Percentiles rank a stretch among this genome's conserved stretches.
Evolutionary conservation across 1,139 yeast genomes (phyloP).

Genomic region (Kazachstania sp.): DNA sequence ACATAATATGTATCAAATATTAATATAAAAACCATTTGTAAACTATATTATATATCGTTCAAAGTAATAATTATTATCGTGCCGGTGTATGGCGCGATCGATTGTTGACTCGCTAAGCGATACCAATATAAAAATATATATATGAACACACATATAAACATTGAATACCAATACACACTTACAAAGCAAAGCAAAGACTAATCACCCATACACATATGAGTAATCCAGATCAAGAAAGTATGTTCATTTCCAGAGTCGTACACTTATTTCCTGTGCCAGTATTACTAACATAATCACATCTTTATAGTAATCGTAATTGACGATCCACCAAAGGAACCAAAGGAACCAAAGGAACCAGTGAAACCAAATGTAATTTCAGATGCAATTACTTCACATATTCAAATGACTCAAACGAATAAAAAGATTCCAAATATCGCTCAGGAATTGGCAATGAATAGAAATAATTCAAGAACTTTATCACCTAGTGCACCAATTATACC

Average conservation of each 20-base stretch:
- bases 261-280: no score
- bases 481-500: conserved; percentile 5
- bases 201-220: neutral
- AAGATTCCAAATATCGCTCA: conserved; percentile 22
- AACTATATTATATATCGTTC: no score
- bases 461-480: conserved; percentile 13
- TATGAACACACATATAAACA: neutral
- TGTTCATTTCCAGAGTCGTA: no score
- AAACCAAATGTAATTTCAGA: neutral
- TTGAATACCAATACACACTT: no score
- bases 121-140: neutral
- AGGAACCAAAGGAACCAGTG: no score
- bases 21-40: no score
- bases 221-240: conserved; percentile 3
- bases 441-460: conserved; percentile 29
- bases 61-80: no score
- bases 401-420: neutral
- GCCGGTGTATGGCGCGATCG: no score
- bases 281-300: no score
- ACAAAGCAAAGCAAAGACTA: no score
- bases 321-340: neutral
- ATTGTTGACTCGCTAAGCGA: no score
- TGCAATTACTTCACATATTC: neutral
- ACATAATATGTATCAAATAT: no score
- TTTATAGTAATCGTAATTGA: conserved; percentile 5